Base-by-base conservation (phyloP, 805 yeast genomes). In the Sugiyamaella floridensis region DNA sequence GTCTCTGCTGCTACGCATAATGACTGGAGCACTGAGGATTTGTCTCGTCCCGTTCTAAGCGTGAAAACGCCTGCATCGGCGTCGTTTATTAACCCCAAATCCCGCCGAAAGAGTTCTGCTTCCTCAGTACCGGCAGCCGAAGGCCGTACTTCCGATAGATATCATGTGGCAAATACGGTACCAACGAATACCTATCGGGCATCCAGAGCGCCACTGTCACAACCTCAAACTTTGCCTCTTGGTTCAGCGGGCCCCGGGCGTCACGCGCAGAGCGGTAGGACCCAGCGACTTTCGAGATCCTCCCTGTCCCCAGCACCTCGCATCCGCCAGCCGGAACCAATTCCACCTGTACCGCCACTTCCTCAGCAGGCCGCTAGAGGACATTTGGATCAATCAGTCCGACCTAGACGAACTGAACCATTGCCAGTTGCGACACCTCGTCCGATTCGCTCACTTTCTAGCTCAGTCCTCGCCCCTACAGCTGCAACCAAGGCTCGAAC, bases 51-150 rank as follows among this genome's bases (percentile, higher is more conserved):
- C 4, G 26, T 28, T 11, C 28, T 29, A 4, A 43, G 37, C 45
- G 48, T 45, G 16, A 22, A 45, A 22, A 20, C 40, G 41, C 26
- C 41, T 20, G 49, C 43, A 42, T 20, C 43, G 9, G 32, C 32
- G 41, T 50, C 19, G 3, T 53, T 53, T 26, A 40, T 55, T 22
- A 55, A 55, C 43, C 58, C 58, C 40, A 55, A 55, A 43, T 53
- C 56, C 4, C 45, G 58, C 42, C 45, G 56, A 12, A 40, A 54
- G 10, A 51, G 56, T 40, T 19, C 19, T 4, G 37, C n/a, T 11
- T 3, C n/a, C 4, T 32, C 37, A 10, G 9, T 10, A 11, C 4
- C 37, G 4, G 4, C 37, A 14, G 12, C 37, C 37, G 37, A 14
- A 5, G n/a, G 12, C 9, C 37, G 37, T 8, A 14, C 37, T 14